These are phyloP conservation scores for Pelargonium australe DNA, from an alignment of 441 rosid species.

Conservation along the genomic window DNA sequence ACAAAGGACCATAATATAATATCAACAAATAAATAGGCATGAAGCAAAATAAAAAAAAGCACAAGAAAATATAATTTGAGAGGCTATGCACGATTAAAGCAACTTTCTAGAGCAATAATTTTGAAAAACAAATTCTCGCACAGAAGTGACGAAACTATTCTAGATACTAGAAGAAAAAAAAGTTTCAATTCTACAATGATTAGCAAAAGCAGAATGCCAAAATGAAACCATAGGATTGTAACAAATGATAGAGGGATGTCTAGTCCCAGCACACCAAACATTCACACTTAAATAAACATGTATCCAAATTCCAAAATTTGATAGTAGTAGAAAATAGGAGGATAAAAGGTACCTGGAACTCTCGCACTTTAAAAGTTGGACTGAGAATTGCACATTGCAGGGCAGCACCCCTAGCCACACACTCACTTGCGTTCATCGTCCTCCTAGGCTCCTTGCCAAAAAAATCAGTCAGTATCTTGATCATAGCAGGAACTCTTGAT, in stretches of 20 bases:
- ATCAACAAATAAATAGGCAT: no score
- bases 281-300: neutral
- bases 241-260: neutral
- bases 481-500: constrained; percentile 76
- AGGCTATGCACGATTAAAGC: no score
- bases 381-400: constrained; percentile 95
- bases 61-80: no score
- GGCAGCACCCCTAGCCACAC: constrained; percentile 90
- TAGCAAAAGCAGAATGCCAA: neutral
- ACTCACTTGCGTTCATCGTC: constrained; percentile 97
- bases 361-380: constrained; percentile 93
- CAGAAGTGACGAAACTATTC: no score
- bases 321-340: neutral
- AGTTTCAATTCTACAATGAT: neutral
- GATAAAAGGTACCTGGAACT: constrained; percentile 64
- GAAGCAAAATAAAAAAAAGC: no score
- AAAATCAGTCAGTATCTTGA: constrained; percentile 73
- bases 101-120: no score
- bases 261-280: neutral
- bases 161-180: no score
- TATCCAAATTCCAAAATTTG: neutral
- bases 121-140: no score
- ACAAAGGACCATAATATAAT: no score
- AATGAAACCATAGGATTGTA: neutral
- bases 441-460: constrained; percentile 96